Evolutionary conservation across 768 basidiomycete genomes (phyloP).

Genomic region (Lyophyllum decastes): DNA sequence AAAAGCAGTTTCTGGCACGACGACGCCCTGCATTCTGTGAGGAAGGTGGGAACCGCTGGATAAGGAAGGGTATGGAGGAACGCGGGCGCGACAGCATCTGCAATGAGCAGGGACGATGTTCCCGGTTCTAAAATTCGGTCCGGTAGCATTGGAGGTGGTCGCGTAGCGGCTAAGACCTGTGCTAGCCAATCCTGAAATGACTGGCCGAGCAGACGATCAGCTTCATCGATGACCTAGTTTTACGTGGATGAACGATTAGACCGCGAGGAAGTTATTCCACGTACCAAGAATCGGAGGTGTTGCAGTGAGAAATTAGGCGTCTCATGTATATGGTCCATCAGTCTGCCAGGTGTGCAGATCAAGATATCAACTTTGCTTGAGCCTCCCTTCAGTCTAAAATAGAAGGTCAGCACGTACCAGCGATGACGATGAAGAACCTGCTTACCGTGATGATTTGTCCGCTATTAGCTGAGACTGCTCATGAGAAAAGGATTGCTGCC

Average conservation of each 20-base stretch:
- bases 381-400: slow-evolving; percentile 71
- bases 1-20: slow-evolving; percentile 95
- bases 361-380: slow-evolving; percentile 92
- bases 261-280: slow-evolving; percentile 23
- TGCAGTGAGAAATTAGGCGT: slow-evolving; percentile 92
- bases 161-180: slow-evolving; percentile 78
- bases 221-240: slow-evolving; percentile 91
- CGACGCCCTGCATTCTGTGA: slow-evolving; percentile 56
- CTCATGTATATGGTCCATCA: slow-evolving; percentile 90
- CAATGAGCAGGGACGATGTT: slow-evolving; percentile 9
- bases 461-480: slow-evolving; percentile 84
- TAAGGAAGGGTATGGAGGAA: slow-evolving; percentile 46
- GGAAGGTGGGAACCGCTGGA: slow-evolving; percentile 45
- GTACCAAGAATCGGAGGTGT: slow-evolving; percentile 90
- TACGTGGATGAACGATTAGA: background rate
- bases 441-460: slow-evolving; percentile 55
- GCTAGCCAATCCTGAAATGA: slow-evolving; percentile 96
- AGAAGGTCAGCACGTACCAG: background rate
- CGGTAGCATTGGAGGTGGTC: slow-evolving; percentile 23
- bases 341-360: slow-evolving; percentile 92
- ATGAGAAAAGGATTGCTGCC: slow-evolving; percentile 91
- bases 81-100: slow-evolving; percentile 66
- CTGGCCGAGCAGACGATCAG: slow-evolving; percentile 92
- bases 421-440: background rate
- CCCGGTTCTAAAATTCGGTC: background rate